Percentiles rank a stretch among this genome's conserved stretches.
phyloP scores from a whole-genome alignment of 1,284 basidiomycete genomes.

The Pulchroboletus neoregius region DNA sequence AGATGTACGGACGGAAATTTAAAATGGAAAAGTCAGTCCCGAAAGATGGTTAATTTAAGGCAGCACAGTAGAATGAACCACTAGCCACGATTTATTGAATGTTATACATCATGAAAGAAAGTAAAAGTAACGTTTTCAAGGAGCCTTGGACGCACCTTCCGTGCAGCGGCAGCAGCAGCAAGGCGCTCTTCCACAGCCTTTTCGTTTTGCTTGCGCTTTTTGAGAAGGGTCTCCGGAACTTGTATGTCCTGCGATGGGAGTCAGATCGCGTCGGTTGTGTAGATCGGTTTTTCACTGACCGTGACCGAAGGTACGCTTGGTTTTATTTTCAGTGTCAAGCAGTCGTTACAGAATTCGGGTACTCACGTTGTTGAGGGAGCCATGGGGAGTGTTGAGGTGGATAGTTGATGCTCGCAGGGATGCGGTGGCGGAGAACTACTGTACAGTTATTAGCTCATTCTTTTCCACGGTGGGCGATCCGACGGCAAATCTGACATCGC shows the following conservation, averaged over 20 bases:
- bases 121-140: constrained; percentile 13
- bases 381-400: constrained; percentile 54
- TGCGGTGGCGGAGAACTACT: constrained; percentile 33
- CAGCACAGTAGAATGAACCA: constrained; percentile 61
- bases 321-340: constrained; percentile 14
- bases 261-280: constrained; percentile 26
- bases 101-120: constrained; percentile 74
- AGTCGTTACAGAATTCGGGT: constrained; percentile 1
- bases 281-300: constrained; percentile 42
- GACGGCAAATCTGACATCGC: not conserved
- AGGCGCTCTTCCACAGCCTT: constrained; percentile 96
- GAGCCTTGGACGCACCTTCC: constrained; percentile 70
- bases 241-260: constrained; percentile 64
- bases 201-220: constrained; percentile 98
- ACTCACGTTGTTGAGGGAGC: constrained; percentile 68
- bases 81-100: constrained; percentile 67
- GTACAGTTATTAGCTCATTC: constrained; percentile 29
- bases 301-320: constrained; percentile 65
- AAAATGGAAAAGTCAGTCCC: constrained; percentile 63
- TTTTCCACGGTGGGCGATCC: constrained; percentile 19
- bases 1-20: constrained; percentile 5
- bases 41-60: constrained; percentile 95
- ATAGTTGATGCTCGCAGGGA: not conserved
- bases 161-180: constrained; percentile 79
- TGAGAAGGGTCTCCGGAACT: constrained; percentile 98